Percentiles rank a stretch among this genome's conserved stretches.
Conservation (phyloP, 2,329 filamentous ascomycete genomes). For the Trichoderma afroharzianum region DNA sequence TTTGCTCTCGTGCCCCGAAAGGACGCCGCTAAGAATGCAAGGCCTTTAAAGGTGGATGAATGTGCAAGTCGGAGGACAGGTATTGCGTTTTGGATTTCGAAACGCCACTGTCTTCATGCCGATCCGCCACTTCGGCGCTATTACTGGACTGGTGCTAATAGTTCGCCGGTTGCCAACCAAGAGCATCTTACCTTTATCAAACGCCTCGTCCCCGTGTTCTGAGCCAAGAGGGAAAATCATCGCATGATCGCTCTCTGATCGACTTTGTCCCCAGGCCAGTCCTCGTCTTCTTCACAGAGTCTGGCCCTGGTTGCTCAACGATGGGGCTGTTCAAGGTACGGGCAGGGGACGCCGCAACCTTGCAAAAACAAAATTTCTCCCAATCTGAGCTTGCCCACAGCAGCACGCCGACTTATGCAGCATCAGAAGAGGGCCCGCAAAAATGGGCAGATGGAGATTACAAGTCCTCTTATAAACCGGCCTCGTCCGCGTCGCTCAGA, state of each 20-base stretch:
- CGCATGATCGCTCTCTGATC: slow-evolving; percentile 10
- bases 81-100: neutral
- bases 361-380: slow-evolving; percentile 11
- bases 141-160: neutral
- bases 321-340: slow-evolving; percentile 11
- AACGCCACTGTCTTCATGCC: slow-evolving; percentile 11
- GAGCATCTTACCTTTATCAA: neutral
- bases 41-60: neutral
- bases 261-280: neutral
- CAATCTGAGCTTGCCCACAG: slow-evolving; percentile 4
- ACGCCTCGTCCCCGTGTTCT: slow-evolving; percentile 1
- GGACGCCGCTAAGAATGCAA: neutral
- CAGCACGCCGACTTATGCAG: slow-evolving; percentile 4
- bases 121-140: slow-evolving; percentile 8
- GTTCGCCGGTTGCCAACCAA: neutral
- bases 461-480: neutral
- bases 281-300: neutral
- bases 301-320: neutral
- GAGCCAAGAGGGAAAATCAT: slow-evolving; percentile 10
- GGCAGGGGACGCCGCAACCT: slow-evolving; percentile 5
- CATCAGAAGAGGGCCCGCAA: slow-evolving; percentile 10
- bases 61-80: neutral
- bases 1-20: slow-evolving; percentile 1
- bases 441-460: slow-evolving; percentile 6
- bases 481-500: neutral